phyloP scores from a whole-genome alignment of 805 yeast genomes.

The Schwanniomyces sp. region DNA sequence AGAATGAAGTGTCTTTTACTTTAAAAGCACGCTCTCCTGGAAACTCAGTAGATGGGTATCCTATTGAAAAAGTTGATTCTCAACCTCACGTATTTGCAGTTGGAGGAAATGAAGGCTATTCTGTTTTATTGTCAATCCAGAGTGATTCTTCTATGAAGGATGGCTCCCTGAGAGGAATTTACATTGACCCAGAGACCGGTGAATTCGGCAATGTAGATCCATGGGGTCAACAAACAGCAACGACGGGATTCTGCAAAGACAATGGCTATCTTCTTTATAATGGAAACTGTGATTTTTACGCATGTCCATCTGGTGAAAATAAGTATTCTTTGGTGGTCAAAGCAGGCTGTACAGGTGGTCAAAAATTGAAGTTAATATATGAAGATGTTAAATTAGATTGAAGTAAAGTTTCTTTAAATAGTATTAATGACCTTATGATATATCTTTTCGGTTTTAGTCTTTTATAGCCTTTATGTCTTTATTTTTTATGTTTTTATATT shows the following conservation, averaged over 20 bases:
- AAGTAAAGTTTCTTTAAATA: background rate
- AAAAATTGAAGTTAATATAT: constrained; percentile 14
- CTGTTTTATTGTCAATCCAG: constrained; percentile 21
- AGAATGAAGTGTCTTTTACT: background rate
- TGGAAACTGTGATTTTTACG: constrained; percentile 33
- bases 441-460: no score
- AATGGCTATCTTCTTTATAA: constrained; percentile 36
- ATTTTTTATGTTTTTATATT: no score
- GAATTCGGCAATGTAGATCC: constrained; percentile 34
- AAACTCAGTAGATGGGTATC: constrained; percentile 19
- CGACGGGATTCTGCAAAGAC: constrained; percentile 40
- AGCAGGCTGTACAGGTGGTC: constrained; percentile 27
- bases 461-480: no score
- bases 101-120: constrained; percentile 32
- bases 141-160: constrained; percentile 27
- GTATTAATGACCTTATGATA: no score
- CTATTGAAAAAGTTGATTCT: constrained; percentile 28
- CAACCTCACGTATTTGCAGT: constrained; percentile 35
- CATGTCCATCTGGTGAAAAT: constrained; percentile 34
- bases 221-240: constrained; percentile 29
- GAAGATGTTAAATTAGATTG: background rate
- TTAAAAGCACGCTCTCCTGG: constrained; percentile 22
- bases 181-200: constrained; percentile 27
- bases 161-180: constrained; percentile 29
- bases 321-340: constrained; percentile 18